These are phyloP conservation scores for Fraxinus platypoda DNA, from an alignment of 305 asterid genomes.

Conservation along the genomic window DNA sequence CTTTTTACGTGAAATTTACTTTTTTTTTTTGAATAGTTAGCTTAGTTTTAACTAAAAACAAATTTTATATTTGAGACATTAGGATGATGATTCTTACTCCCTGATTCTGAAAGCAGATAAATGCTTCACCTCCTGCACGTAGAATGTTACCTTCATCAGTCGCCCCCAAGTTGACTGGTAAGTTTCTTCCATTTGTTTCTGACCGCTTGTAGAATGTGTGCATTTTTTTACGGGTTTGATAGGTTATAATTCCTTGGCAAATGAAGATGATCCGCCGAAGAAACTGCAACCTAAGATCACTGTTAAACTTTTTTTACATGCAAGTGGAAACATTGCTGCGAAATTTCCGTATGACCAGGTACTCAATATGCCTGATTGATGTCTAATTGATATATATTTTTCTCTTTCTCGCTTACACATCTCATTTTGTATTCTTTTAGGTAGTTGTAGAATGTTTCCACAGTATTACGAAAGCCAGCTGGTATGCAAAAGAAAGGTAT, in stretches of 20 bases:
- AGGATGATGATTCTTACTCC: conserved; percentile 18
- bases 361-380: conserved; percentile 11
- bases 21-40: not conserved
- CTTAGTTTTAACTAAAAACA: not conserved
- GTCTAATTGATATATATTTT: conserved; percentile 8
- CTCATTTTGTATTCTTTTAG: conserved; percentile 38
- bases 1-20: not conserved
- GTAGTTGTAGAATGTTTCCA: conserved; percentile 64
- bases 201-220: not conserved
- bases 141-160: conserved; percentile 37
- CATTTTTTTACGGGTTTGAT: conserved; percentile 2
- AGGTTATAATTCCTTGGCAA: conserved; percentile 13
- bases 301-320: conserved; percentile 71
- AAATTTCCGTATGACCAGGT: conserved; percentile 74
- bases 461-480: conserved; percentile 66
- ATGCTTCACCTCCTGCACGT: conserved; percentile 28
- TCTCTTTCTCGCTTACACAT: conserved; percentile 8
- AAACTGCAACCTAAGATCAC: conserved; percentile 46
- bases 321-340: conserved; percentile 81
- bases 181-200: conserved; percentile 27
- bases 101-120: conserved; percentile 36
- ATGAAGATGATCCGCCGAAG: conserved; percentile 43
- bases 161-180: conserved; percentile 47
- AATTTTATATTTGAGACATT: conserved; percentile 17
- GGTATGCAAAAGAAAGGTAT: conserved; percentile 90